phyloP scores from a whole-genome alignment of 140 eudicot genomes.

The Senecio squalidus region DNA sequence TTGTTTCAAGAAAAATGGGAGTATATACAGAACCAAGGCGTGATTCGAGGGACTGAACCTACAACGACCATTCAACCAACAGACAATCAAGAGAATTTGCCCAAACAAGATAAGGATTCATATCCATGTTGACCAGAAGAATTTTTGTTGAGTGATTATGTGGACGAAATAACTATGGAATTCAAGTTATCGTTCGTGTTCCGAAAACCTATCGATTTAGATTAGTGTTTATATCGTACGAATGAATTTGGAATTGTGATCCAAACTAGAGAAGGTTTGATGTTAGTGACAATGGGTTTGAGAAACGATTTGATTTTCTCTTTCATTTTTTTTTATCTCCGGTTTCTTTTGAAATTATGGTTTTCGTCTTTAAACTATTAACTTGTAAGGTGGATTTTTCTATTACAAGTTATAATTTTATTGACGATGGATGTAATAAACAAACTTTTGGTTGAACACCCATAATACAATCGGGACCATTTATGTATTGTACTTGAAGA shows the following conservation, averaged over 20 bases:
- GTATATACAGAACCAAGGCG: conserved; percentile 61
- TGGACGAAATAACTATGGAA: not conserved
- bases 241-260: conserved; percentile 1
- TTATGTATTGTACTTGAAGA: no score
- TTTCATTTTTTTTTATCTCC: not conserved
- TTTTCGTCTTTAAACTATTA: no score
- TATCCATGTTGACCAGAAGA: conserved; percentile 14
- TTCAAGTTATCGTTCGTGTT: conserved; percentile 6
- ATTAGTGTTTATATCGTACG: not conserved
- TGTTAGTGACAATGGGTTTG: conserved; percentile 10
- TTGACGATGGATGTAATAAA: no score
- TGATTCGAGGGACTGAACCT: conserved; percentile 24
- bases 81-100: conserved; percentile 25
- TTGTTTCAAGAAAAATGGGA: conserved; percentile 90
- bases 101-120: no score
- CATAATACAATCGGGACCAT: no score
- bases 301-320: conserved; percentile 8
- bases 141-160: not conserved
- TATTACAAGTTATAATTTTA: no score
- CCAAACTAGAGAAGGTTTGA: not conserved
- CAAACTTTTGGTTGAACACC: no score
- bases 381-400: no score
- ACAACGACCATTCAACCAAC: conserved; percentile 30
- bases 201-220: not conserved
- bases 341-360: no score